Evolutionary conservation across 1,284 basidiomycete genomes (phyloP).

Genomic region (Calocybe gambosa): DNA sequence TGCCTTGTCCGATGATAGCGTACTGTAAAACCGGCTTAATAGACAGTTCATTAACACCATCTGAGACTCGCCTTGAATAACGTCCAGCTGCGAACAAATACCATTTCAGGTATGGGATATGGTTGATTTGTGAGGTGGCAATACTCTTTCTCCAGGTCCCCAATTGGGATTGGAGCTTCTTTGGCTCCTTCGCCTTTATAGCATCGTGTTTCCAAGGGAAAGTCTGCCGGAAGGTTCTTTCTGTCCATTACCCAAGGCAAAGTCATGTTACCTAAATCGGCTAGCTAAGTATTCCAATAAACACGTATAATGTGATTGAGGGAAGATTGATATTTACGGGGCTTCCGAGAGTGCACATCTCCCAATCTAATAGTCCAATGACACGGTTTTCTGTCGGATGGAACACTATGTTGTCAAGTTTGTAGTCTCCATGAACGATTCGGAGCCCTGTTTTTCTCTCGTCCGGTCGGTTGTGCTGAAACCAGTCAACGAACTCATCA

Average conservation of each 20-base stretch:
- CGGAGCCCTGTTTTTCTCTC: slow-evolving; percentile 67
- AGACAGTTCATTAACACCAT: neutral
- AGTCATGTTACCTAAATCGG: slow-evolving; percentile 89
- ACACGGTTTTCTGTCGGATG: slow-evolving; percentile 89
- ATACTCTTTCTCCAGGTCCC: slow-evolving; percentile 74
- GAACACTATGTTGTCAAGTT: slow-evolving; percentile 93
- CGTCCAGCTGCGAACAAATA: slow-evolving; percentile 82
- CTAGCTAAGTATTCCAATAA: slow-evolving; percentile 49
- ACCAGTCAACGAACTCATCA: slow-evolving; percentile 74
- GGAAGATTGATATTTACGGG: slow-evolving; percentile 42
- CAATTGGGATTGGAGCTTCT: slow-evolving; percentile 60
- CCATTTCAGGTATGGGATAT: slow-evolving; percentile 73
- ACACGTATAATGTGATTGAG: neutral
- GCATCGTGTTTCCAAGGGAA: slow-evolving; percentile 22
- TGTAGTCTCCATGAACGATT: slow-evolving; percentile 95
- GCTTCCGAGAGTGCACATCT: slow-evolving; percentile 88
- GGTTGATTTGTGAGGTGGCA: slow-evolving; percentile 51
- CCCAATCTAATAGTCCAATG: slow-evolving; percentile 96
- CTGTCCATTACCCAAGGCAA: slow-evolving; percentile 75
- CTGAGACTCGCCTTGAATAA: slow-evolving; percentile 65
- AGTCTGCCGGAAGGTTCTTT: slow-evolving; percentile 28
- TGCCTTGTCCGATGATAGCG: slow-evolving; percentile 88
- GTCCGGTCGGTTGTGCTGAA: slow-evolving; percentile 65
- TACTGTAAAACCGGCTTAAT: slow-evolving; percentile 37
- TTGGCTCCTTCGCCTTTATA: slow-evolving; percentile 61